Conservation (phyloP, 176 grass and related monocot genomes). For the Neostapfia colusana region DNA sequence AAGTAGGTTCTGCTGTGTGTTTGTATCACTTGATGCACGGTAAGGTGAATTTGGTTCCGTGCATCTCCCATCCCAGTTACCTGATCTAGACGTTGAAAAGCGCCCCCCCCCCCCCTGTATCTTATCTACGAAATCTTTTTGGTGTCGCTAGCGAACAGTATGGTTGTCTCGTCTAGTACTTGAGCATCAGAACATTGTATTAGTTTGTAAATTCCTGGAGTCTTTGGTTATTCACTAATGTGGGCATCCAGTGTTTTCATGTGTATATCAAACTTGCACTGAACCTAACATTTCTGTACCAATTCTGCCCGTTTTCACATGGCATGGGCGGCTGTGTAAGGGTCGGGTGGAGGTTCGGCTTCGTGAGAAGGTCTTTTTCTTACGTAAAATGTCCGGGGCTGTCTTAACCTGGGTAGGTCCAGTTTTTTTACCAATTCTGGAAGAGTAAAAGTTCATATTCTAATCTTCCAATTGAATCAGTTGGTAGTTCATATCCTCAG, state of each 20-base stretch:
- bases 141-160: slow-evolving; percentile 27
- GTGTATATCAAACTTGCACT: not conserved
- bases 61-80: slow-evolving; percentile 23
- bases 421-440: not conserved
- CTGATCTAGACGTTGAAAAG: slow-evolving; percentile 27
- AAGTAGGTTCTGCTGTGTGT: slow-evolving; percentile 38
- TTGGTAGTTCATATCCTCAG: too few species aligned
- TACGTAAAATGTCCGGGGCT: too few species aligned
- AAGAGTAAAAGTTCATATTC: not conserved
- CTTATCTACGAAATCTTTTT: slow-evolving; percentile 41
- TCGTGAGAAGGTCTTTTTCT: too few species aligned
- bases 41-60: slow-evolving; percentile 40
- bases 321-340: too few species aligned
- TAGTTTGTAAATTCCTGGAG: slow-evolving; percentile 63
- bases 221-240: slow-evolving; percentile 38
- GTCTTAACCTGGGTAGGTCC: too few species aligned
- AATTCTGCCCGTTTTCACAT: too few species aligned
- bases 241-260: not conserved
- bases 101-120: slow-evolving; percentile 20
- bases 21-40: slow-evolving; percentile 38
- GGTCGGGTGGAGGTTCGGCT: too few species aligned
- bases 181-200: slow-evolving; percentile 31
- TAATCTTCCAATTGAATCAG: too few species aligned
- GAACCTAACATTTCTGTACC: not conserved
- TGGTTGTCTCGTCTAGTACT: not conserved